Evolutionary conservation across 805 yeast genomes (phyloP).

Genomic region (Pichia kluyveri): DNA sequence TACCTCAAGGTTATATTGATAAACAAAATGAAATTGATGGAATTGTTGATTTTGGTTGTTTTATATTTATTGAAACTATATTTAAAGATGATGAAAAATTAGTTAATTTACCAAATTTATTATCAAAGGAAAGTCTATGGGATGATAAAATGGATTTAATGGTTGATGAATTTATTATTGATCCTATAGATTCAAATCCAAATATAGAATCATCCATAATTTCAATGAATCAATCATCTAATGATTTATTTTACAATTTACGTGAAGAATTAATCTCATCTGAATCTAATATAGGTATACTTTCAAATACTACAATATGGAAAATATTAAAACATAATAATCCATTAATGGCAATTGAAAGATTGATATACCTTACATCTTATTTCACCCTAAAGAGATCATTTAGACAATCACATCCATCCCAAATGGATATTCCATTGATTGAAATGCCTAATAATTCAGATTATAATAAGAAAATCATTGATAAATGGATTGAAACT

Average conservation of each 20-base stretch:
- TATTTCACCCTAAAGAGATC: background rate
- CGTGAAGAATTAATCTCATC: background rate
- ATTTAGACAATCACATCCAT: background rate
- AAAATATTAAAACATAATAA: background rate
- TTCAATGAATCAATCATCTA: background rate
- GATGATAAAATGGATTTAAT: slow-evolving; percentile 27
- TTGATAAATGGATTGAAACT: background rate
- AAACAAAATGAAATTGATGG: slow-evolving; percentile 12
- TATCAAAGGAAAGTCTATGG: slow-evolving; percentile 1
- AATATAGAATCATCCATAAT: background rate
- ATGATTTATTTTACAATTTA: background rate
- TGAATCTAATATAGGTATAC: slow-evolving; percentile 10
- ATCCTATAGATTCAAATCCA: slow-evolving; percentile 9
- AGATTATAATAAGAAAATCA: too few species aligned
- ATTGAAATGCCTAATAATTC: background rate
- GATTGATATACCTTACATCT: slow-evolving; percentile 2
- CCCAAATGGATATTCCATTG: background rate
- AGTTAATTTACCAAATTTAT: slow-evolving; percentile 32
- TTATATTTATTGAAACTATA: slow-evolving; percentile 52
- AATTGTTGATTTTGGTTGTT: slow-evolving; percentile 25
- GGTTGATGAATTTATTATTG: slow-evolving; percentile 25
- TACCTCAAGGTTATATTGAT: slow-evolving; percentile 17
- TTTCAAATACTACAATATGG: slow-evolving; percentile 4
- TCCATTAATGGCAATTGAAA: slow-evolving; percentile 2
- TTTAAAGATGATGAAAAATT: slow-evolving; percentile 58